Conservation (phyloP, 768 basidiomycete genomes). For the Chalciporus chontae region DNA sequence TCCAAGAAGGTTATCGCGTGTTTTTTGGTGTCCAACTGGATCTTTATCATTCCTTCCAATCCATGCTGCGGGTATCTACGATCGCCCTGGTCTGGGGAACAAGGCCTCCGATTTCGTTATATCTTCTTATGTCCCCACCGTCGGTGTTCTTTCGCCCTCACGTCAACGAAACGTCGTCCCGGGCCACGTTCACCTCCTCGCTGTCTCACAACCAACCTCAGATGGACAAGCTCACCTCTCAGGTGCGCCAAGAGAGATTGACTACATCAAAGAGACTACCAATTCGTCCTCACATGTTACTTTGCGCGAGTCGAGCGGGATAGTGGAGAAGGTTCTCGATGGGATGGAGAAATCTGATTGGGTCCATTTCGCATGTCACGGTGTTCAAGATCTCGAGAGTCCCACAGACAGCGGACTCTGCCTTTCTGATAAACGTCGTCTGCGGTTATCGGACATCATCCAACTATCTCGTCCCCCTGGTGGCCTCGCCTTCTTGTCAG, state of each 20-base stretch:
- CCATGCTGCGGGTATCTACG: too few species aligned
- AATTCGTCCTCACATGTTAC: neutral
- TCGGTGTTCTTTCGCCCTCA: slow-evolving; percentile 11
- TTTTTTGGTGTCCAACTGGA: too few species aligned
- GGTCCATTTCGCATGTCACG: slow-evolving; percentile 33
- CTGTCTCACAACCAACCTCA: slow-evolving; percentile 9
- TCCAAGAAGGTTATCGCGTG: too few species aligned
- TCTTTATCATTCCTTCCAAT: too few species aligned
- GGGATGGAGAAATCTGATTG: neutral
- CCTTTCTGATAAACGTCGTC: slow-evolving; percentile 1
- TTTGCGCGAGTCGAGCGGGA: neutral
- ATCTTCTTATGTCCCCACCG: slow-evolving; percentile 26
- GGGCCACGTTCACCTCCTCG: slow-evolving; percentile 1
- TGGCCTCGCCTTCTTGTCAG: slow-evolving; percentile 41
- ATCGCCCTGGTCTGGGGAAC: too few species aligned
- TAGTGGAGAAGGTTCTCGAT: neutral
- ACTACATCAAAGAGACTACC: slow-evolving; percentile 14
- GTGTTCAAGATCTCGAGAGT: slow-evolving; percentile 11
- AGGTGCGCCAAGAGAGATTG: slow-evolving; percentile 15
- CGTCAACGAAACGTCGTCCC: neutral
- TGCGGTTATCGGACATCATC: neutral
- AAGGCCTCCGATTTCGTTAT: too few species aligned
- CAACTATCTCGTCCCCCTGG: slow-evolving; percentile 6
- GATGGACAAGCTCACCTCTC: slow-evolving; percentile 4
- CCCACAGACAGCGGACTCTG: slow-evolving; percentile 21